A percentile compares a stretch with the other conserved stretches of the same genome.
Conservation (phyloP, 768 basidiomycete species). For the Serpula lacrymans region DNA sequence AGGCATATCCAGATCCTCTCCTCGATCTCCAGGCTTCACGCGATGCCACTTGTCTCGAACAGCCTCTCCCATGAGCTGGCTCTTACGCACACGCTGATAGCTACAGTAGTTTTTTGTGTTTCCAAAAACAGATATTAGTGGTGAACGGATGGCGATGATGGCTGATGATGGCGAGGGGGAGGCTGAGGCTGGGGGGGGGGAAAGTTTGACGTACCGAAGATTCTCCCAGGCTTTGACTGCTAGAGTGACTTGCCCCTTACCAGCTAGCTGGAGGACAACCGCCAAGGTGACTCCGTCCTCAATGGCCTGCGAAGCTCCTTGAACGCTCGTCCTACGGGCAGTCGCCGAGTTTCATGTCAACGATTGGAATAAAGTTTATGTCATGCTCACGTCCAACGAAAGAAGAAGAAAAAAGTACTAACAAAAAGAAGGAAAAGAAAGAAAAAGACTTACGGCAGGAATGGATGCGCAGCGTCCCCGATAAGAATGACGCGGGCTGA, state of each 20-base stretch:
- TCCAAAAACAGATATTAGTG: neutral
- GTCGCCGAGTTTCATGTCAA: neutral
- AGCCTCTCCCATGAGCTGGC: constrained; percentile 18
- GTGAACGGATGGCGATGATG: neutral
- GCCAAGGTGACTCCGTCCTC: constrained; percentile 37
- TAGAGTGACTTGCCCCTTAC: constrained; percentile 9
- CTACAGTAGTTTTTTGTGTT: neutral
- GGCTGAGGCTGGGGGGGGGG: neutral
- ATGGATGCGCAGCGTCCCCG: constrained; percentile 11
- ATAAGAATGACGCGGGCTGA: neutral
- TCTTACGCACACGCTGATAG: constrained; percentile 15
- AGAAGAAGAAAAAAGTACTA: no score
- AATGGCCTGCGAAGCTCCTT: constrained; percentile 39
- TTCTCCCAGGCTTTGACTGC: constrained; percentile 16
- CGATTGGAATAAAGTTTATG: no score
- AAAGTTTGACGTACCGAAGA: constrained; percentile 10
- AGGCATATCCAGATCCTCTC: constrained; percentile 12
- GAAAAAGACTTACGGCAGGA: constrained; percentile 17
- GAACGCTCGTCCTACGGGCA: constrained; percentile 5
- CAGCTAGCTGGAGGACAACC: constrained; percentile 23
- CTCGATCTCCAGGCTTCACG: constrained; percentile 10
- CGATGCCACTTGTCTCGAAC: constrained; percentile 19
- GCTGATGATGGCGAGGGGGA: no score
- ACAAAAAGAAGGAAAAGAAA: no score
- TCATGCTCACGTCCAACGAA: no score